Evolutionary conservation across 495 filamentous ascomycete species (phyloP).

Genomic region (Terfezia claveryi): DNA sequence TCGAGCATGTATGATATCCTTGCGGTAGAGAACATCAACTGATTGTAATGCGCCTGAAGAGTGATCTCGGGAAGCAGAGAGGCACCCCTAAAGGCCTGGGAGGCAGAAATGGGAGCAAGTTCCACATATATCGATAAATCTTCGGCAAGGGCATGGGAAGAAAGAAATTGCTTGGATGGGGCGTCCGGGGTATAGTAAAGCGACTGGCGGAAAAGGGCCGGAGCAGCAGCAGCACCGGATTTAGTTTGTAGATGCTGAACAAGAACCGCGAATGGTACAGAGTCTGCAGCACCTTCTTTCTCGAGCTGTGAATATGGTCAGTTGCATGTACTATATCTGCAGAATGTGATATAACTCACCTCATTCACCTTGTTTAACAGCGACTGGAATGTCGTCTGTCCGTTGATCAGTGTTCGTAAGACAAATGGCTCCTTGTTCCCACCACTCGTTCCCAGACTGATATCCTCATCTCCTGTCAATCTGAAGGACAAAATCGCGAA

Average conservation of each 20-base stretch:
- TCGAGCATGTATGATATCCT: constrained; percentile 27
- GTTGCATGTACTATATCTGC: not conserved
- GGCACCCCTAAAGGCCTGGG: constrained; percentile 9
- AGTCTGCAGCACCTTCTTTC: constrained; percentile 25
- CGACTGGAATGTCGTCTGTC: constrained; percentile 24
- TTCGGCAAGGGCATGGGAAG: constrained; percentile 19
- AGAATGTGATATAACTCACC: constrained; percentile 15
- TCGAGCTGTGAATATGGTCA: constrained; percentile 11
- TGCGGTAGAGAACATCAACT: constrained; percentile 29
- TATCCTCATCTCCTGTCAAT: constrained; percentile 33
- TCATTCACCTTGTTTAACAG: constrained; percentile 27
- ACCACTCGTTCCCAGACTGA: constrained; percentile 27
- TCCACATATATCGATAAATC: constrained; percentile 29
- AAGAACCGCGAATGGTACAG: constrained; percentile 27
- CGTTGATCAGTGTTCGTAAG: constrained; percentile 24
- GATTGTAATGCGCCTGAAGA: constrained; percentile 29
- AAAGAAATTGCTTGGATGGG: constrained; percentile 23
- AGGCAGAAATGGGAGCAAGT: constrained; percentile 11
- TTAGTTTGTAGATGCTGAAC: constrained; percentile 27
- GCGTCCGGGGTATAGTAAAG: constrained; percentile 26
- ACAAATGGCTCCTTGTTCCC: constrained; percentile 29
- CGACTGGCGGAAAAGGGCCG: constrained; percentile 28
- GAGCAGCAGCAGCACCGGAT: constrained; percentile 23
- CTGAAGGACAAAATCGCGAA: constrained; percentile 29
- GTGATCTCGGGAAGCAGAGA: constrained; percentile 20